phyloP scores from a whole-genome alignment of 306 rosid species.

The Medicago arabica region DNA sequence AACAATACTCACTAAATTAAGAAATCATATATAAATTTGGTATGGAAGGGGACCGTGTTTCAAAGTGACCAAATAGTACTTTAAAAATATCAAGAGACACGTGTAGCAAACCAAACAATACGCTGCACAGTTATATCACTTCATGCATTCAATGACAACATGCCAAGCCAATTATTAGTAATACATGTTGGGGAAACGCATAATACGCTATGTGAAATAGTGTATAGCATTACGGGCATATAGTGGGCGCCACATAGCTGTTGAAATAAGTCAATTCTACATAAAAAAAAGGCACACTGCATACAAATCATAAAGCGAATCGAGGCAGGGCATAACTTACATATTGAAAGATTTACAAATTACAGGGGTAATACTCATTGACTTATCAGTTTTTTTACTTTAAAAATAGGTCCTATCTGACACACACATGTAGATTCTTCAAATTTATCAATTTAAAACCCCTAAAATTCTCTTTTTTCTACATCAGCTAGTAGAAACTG shows the following conservation, averaged over 20 bases:
- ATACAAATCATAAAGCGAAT: not conserved
- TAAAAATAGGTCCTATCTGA: not conserved
- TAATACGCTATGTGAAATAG: not conserved
- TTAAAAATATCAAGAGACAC: conserved; percentile 27
- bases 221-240: not conserved
- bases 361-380: not conserved
- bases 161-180: conserved; percentile 26
- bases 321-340: not conserved
- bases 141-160: conserved; percentile 15
- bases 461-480: not conserved
- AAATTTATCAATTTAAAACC: too few species aligned
- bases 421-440: not conserved
- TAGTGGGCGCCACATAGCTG: not conserved
- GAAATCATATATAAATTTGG: conserved; percentile 24
- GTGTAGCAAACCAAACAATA: conserved; percentile 27
- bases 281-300: not conserved
- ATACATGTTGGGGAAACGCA: not conserved
- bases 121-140: not conserved
- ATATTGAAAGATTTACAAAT: not conserved
- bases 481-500: not conserved
- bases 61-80: conserved; percentile 14
- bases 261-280: not conserved
- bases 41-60: not conserved
- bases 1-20: conserved; percentile 7
- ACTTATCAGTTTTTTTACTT: not conserved